Conservation (phyloP, 2,329 filamentous ascomycete genomes). For the Didymella arachidicola region DNA sequence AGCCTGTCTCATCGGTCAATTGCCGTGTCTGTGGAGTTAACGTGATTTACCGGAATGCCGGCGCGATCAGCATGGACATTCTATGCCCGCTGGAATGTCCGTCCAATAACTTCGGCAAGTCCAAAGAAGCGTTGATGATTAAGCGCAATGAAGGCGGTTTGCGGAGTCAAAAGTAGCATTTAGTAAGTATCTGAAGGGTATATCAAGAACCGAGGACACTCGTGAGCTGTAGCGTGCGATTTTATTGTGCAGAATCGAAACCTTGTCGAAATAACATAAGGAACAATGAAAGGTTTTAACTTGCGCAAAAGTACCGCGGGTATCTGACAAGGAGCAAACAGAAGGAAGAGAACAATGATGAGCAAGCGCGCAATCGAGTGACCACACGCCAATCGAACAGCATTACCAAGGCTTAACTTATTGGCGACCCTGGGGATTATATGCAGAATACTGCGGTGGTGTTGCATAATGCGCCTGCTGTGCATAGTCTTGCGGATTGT, state of each 20-base stretch:
- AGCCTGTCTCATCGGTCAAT: not conserved
- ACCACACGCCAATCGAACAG: not conserved
- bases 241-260: not conserved
- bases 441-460: constrained; percentile 30
- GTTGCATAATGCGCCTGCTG: constrained; percentile 20
- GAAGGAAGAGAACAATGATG: not conserved
- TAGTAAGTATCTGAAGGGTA: constrained; percentile 10
- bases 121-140: constrained; percentile 3
- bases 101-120: constrained; percentile 1
- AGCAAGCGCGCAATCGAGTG: not conserved
- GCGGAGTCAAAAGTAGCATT: constrained; percentile 18
- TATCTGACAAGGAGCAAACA: constrained; percentile 2
- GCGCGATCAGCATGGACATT: constrained; percentile 5
- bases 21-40: constrained; percentile 5
- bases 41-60: not conserved
- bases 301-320: constrained; percentile 3
- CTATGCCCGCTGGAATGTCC: not conserved
- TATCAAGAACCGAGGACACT: constrained; percentile 22
- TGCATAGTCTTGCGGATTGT: constrained; percentile 48
- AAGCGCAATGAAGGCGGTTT: not conserved
- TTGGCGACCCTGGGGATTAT: constrained; percentile 16
- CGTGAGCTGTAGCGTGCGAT: constrained; percentile 2
- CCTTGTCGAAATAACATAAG: not conserved
- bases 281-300: not conserved
- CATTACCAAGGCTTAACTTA: not conserved